A percentile compares a stretch with the other conserved stretches of the same genome.
Evolutionary conservation across 1,284 basidiomycete genomes (phyloP).

Genomic region (Fomitiporia mediterranea): DNA sequence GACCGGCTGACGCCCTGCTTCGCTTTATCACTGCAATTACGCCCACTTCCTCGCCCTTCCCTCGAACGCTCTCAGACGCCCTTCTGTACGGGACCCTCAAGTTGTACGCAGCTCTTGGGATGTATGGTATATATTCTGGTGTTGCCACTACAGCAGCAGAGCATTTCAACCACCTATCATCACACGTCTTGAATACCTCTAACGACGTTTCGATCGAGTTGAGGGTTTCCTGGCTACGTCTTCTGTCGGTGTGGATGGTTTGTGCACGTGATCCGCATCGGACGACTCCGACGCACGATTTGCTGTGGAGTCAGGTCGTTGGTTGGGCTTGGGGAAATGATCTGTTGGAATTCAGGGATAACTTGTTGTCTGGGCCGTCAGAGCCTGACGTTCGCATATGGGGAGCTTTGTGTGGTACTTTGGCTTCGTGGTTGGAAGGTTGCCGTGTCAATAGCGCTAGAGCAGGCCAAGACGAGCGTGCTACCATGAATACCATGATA

Average conservation of each 20-base stretch:
- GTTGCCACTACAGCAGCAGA: conserved; percentile 60
- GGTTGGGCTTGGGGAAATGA: conserved; percentile 74
- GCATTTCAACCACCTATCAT: conserved; percentile 43
- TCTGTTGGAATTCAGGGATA: conserved; percentile 32
- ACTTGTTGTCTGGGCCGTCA: conserved; percentile 29
- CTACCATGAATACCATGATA: conserved; percentile 28
- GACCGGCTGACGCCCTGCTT: conserved; percentile 61
- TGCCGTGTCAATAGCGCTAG: conserved; percentile 63
- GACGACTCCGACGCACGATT: conserved; percentile 81
- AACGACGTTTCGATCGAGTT: conserved; percentile 35
- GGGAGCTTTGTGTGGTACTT: conserved; percentile 50
- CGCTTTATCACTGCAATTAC: conserved; percentile 70
- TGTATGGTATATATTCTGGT: conserved; percentile 74
- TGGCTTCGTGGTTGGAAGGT: conserved; percentile 72
- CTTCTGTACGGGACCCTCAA: conserved; percentile 59
- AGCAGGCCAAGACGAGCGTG: conserved; percentile 61
- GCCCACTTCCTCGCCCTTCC: conserved; percentile 41
- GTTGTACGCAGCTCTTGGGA: conserved; percentile 63
- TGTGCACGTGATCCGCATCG: conserved; percentile 88
- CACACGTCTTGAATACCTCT: conserved; percentile 38
- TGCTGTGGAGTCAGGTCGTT: conserved; percentile 83
- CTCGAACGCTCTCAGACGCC: conserved; percentile 37
- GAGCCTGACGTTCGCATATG: conserved; percentile 31
- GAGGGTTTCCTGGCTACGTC: conserved; percentile 43
- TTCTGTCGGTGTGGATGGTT: conserved; percentile 71